Base-by-base conservation (phyloP, 1,139 yeast genomes). In the Hansenula lynferdii region DNA sequence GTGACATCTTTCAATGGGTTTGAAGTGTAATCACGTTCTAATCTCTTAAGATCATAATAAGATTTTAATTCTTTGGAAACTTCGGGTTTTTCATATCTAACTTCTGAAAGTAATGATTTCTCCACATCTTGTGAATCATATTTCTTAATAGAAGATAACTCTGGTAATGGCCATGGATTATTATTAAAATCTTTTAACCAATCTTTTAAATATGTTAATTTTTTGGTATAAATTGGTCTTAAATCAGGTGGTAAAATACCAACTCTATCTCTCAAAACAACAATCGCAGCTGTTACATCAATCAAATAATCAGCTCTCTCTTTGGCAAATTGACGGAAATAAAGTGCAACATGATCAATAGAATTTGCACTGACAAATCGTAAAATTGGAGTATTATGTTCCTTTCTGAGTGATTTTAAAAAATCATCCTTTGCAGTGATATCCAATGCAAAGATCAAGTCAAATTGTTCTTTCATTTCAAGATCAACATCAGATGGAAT, bases 241-340 rank as follows among this genome's bases (percentile, higher is more conserved):
- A 87, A 63, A 50, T 83, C 95, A 0, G 87, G 83, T 2, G 96
- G 95, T 34, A 90, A 60, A 32, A 76, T 72, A 6, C 97, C 97
- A n/a, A 85, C 87, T 44, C 80, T 73, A 50, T 84, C 95, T 51
- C 96, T 67, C 39, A 87, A 62, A 33, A 90, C 87, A 5, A 89
- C 96, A 14, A 85, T 74, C 1, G 95, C 87, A 1, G 96, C 86
- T 2, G 90, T 79, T 16, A 85, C 76, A 34, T 76, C 77, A 48
- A 78, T 82, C 38, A 85, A 62, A 51, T 77, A 76, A 20, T 71
- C 69, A 18, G 55, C 54, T 40, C 69, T 62, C 4, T 54, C 50
- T 23, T 54, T 54, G 25, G 69, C 65, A 42, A 62, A 28, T 61
- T 48, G 62, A 24, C 69, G 55, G 53, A 68, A 72, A 43, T 58